Evolutionary conservation across 2,329 filamentous ascomycete genomes (phyloP), one percentile per base, ranked within the genome.

Genomic region (Stagonosporopsis rhizophila): DNA sequence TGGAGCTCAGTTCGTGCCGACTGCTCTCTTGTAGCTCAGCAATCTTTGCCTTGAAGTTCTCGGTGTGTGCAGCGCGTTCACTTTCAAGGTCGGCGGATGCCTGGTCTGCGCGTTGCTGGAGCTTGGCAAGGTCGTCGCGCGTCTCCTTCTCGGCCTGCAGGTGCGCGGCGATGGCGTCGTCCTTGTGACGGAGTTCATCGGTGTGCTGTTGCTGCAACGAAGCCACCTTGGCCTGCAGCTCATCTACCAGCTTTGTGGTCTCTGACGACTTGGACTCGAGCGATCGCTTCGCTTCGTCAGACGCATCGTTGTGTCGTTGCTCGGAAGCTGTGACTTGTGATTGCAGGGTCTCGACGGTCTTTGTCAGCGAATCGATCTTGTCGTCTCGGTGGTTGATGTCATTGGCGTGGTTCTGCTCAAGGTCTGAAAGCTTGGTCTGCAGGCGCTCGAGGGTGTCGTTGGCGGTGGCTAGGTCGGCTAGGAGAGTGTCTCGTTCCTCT

Each of bases 61-160:
- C 67, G 6, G 60, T 58, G 44, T 72, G 67, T 1, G 62, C 66
- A n/a, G 22, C 60, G 20, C 72, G 72, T 44, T 71, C 71, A n/a
- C 51, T 65, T 28, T 73, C 67, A 6, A 75, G 60, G 2, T 72
- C 66, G 3, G 67, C 61, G 1, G 65, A 58, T 3, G 64, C 56
- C 45, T 73, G 64, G n/a, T 73, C 68, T 7, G 67, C 70, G 11
- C 65, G 68, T 48, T 70, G 59, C 50, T 74, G 67, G 17, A 75
- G 58, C 34, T 67, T 60, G 2, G 65, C 55, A 20, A 69, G 45
- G 32, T 73, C 65, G 12, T 66, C 62, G 14, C 65, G 67, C 19
- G 75, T 48, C 32, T 73, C 66, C 19, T 70, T 62, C 35, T 58
- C 53, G 11, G 61, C 57, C 39, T 73, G 56, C 17, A 60, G 19